phyloP scores from a whole-genome alignment of 176 grass and related monocot genomes.

The Zoysia japonica region DNA sequence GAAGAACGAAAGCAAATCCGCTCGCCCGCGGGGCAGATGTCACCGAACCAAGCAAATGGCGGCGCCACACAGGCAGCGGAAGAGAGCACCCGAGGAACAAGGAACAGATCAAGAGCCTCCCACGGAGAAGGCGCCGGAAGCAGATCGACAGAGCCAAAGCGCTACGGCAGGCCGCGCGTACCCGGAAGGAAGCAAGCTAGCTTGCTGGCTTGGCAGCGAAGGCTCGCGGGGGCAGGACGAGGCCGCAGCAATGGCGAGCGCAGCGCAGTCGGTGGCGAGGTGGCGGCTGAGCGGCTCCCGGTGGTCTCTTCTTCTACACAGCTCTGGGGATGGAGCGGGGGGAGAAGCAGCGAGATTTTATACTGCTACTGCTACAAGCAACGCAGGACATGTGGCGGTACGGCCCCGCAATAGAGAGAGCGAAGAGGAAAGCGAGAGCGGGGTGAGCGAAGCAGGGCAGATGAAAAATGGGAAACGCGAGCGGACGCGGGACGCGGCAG shows the following conservation, averaged over 20 bases:
- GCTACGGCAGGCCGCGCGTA: neutral
- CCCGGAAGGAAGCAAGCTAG: slow-evolving; percentile 24
- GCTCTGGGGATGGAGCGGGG: neutral
- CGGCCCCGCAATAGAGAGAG: neutral
- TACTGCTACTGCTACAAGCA: slow-evolving; percentile 1
- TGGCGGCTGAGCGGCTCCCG: slow-evolving; percentile 27
- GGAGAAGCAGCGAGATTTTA: slow-evolving; percentile 11
- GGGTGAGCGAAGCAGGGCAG: slow-evolving; percentile 16
- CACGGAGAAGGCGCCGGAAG: slow-evolving; percentile 12
- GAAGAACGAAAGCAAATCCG: slow-evolving; percentile 28
- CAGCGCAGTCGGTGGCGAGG: slow-evolving; percentile 26
- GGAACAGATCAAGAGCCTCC: slow-evolving; percentile 32
- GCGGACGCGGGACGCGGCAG: neutral
- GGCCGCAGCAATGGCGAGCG: slow-evolving; percentile 29
- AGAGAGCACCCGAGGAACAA: neutral
- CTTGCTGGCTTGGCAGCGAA: neutral
- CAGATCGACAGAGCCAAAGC: neutral
- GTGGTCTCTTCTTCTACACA: slow-evolving; percentile 18
- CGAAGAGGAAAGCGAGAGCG: neutral
- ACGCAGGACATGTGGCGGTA: neutral
- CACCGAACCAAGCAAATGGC: slow-evolving; percentile 42
- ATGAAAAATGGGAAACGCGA: slow-evolving; percentile 16
- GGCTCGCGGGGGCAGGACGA: neutral
- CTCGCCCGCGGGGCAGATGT: neutral
- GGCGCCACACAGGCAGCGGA: neutral